Conservation (phyloP, 1,284 basidiomycete genomes). For the Taiwanofungus camphoratus region DNA sequence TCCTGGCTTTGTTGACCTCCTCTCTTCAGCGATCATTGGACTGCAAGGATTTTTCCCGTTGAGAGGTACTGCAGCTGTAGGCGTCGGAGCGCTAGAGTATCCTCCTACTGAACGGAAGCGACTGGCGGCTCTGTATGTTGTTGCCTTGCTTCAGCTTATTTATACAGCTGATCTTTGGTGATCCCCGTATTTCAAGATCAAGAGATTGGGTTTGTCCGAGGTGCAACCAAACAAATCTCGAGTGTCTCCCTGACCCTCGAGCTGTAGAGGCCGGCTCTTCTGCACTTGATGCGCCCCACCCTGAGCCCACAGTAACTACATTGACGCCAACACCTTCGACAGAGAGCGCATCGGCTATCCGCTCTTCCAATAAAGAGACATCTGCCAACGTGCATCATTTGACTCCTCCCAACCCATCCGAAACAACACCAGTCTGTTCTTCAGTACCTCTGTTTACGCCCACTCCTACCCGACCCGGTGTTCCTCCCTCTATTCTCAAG, state of each 20-base stretch:
- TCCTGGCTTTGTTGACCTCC: background rate
- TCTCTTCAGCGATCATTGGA: constrained; percentile 71
- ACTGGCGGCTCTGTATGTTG: constrained; percentile 69
- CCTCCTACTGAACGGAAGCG: constrained; percentile 75
- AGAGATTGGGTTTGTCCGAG: constrained; percentile 78
- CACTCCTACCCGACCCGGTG: constrained; percentile 22
- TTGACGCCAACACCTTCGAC: too few species aligned
- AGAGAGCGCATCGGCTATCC: too few species aligned
- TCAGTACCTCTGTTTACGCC: constrained; percentile 24
- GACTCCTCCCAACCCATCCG: too few species aligned
- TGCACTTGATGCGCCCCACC: too few species aligned
- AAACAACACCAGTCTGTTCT: constrained; percentile 8
- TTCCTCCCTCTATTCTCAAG: constrained; percentile 20
- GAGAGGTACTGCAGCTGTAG: constrained; percentile 84
- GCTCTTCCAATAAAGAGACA: too few species aligned
- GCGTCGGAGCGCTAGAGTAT: constrained; percentile 85
- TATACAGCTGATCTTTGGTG: constrained; percentile 9
- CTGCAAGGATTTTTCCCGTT: constrained; percentile 89
- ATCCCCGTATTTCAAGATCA: constrained; percentile 45
- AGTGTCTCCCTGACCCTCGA: constrained; percentile 65
- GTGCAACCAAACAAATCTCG: constrained; percentile 64
- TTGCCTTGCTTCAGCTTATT: constrained; percentile 5
- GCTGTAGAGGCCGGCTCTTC: constrained; percentile 3
- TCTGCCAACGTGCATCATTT: too few species aligned
- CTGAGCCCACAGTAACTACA: too few species aligned